Conservation (phyloP, 2,329 filamentous ascomycete genomes). For the Mollisiaceae sp. region DNA sequence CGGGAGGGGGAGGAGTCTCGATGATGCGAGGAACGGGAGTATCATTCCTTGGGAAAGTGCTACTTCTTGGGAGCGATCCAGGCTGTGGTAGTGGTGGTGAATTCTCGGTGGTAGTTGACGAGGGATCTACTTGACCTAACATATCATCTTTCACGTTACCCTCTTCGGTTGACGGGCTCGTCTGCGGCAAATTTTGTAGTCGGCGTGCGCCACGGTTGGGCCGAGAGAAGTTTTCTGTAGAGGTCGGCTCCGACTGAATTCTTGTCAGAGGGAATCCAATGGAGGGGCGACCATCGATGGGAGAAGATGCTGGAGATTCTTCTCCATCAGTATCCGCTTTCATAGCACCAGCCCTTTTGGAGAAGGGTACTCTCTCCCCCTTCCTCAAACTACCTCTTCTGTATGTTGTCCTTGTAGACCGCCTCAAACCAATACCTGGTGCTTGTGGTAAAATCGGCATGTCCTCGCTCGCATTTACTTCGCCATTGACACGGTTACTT, state of each 20-base stretch:
- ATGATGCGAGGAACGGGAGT: constrained; percentile 61
- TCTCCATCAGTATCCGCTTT: constrained; percentile 62
- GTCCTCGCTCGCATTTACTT: constrained; percentile 62
- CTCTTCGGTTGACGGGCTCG: constrained; percentile 21
- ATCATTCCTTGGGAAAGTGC: constrained; percentile 38
- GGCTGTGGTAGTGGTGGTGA: constrained; percentile 20
- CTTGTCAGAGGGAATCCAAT: constrained; percentile 53
- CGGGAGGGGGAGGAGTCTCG: constrained; percentile 62
- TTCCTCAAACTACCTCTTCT: constrained; percentile 83
- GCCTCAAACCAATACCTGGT: constrained; percentile 78
- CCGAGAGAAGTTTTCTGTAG: constrained; percentile 66
- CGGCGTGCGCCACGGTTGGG: constrained; percentile 47
- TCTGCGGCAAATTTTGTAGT: constrained; percentile 34
- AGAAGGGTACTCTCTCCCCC: constrained; percentile 75
- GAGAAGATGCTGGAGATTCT: constrained; percentile 54
- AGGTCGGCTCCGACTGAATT: constrained; percentile 72
- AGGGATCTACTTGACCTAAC: constrained; percentile 25
- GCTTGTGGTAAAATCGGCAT: constrained; percentile 83
- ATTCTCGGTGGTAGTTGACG: constrained; percentile 9
- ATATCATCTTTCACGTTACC: constrained; percentile 23
- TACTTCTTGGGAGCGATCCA: constrained; percentile 42
- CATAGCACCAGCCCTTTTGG: constrained; percentile 69
- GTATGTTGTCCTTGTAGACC: constrained; percentile 92
- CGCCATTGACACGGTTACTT: constrained; percentile 38
- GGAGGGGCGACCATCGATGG: constrained; percentile 49